Evolutionary conservation across 1,284 basidiomycete genomes (phyloP), one percentile per base, ranked within the genome.

Genomic region (Trichosporon coremiiforme): DNA sequence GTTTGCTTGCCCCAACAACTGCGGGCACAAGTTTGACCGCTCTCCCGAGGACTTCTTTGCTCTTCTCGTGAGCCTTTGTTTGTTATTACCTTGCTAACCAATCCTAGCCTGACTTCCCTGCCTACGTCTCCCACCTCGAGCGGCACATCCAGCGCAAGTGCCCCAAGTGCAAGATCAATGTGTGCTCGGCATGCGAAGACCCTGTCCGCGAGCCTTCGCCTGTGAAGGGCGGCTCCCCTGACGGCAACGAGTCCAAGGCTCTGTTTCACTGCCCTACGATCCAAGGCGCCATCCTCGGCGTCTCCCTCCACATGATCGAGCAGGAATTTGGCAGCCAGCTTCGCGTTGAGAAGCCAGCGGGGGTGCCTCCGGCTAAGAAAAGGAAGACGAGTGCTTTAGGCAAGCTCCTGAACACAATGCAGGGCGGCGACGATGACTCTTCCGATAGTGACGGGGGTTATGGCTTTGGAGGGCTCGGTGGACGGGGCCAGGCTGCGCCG

Each of bases 241-340:
- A 35, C 15, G 29, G 29, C 4, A 20, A 10, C 15, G 57, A 62
- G 31, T 62, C 57, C 29, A 31, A 33, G 31, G 57, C 57, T 35
- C 83, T 96, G 57, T 92, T 95, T 79, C 94, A 96, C 82, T 96
- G 94, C 80, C 87, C 91, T 3, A 91, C 92, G 77, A 79, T 95
- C 31, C 94, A 82, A 84, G 93, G 93, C 50, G 88, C 91, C 12
- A 89, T 95, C 71, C 85, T 96, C 15, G 94, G 93, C 10, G 87
- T 95, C 53, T 94, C 93, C 8, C 87, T 94, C 53, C 88, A 88
- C 69, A 77, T 79, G 74, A 75, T 82, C 7, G 78, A 82, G 65
- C 45, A 70, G 29, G 71, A 75, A 0, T 82, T 80, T 66, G 45
- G 53, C 47, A 83, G 50, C 64, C 57, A 62, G 57, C 57, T 62